Evolutionary conservation across 768 basidiomycete genomes (phyloP).

Genomic region (Chalciporus piperatus): DNA sequence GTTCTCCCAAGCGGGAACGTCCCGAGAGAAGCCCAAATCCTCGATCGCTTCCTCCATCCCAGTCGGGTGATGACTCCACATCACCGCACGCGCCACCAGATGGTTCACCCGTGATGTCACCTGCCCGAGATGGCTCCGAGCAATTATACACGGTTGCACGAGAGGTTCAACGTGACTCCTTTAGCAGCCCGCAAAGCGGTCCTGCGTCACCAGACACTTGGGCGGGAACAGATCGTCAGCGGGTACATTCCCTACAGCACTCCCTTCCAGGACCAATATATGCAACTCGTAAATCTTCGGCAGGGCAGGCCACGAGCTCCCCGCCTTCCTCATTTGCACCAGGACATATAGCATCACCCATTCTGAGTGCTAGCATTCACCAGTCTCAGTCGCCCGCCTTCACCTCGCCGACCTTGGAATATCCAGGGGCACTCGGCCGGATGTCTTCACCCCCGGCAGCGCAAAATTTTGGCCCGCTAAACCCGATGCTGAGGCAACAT

Average conservation of each 20-base stretch:
- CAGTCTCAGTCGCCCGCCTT: slow-evolving; percentile 23
- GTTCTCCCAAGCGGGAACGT: slow-evolving; percentile 9
- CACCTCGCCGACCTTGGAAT: slow-evolving; percentile 20
- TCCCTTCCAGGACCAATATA: slow-evolving; percentile 13
- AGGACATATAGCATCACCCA: slow-evolving; percentile 36
- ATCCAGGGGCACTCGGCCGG: slow-evolving; percentile 15
- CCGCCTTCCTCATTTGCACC: slow-evolving; percentile 37
- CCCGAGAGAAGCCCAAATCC: slow-evolving; percentile 24
- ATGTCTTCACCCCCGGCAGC: slow-evolving; percentile 13
- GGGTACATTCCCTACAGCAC: slow-evolving; percentile 18
- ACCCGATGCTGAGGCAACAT: slow-evolving; percentile 17
- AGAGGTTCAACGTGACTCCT: slow-evolving; percentile 1
- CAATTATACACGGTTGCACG: slow-evolving; percentile 7
- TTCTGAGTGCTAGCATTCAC: slow-evolving; percentile 37
- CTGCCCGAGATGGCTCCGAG: slow-evolving; percentile 4
- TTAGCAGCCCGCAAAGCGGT: slow-evolving; percentile 1
- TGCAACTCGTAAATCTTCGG: slow-evolving; percentile 26
- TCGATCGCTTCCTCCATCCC: slow-evolving; percentile 4
- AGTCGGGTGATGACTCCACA: background rate
- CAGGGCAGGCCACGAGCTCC: slow-evolving; percentile 8
- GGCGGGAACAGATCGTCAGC: slow-evolving; percentile 10
- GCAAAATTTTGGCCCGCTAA: slow-evolving; percentile 10
- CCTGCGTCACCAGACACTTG: slow-evolving; percentile 4
- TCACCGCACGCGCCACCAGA: slow-evolving; percentile 3
- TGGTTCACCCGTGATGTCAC: background rate